phyloP scores from a whole-genome alignment of 1,284 basidiomycete species.

The Bondarzewia mesenterica region DNA sequence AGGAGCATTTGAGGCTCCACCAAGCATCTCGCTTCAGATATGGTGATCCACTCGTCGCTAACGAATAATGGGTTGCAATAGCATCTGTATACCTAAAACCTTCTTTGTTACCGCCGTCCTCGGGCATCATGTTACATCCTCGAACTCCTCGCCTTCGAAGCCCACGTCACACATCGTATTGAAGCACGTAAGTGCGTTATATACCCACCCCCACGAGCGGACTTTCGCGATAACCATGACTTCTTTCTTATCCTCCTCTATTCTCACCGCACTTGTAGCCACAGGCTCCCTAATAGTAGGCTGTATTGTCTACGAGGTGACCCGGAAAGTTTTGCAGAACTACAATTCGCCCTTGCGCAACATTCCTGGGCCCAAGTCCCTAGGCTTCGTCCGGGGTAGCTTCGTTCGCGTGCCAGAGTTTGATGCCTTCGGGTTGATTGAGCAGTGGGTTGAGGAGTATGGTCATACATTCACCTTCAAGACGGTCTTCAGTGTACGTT shows the following conservation, averaged over 20 bases:
- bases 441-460: conserved; percentile 1
- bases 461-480: background rate
- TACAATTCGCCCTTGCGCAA: background rate
- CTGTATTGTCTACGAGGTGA: background rate
- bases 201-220: too few species aligned
- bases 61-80: too few species aligned
- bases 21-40: too few species aligned
- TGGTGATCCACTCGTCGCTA: too few species aligned
- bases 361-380: background rate
- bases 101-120: too few species aligned
- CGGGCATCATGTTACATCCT: too few species aligned
- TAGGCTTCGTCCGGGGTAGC: background rate
- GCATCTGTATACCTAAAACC: too few species aligned
- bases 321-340: background rate
- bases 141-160: too few species aligned
- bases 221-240: too few species aligned
- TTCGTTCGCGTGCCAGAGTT: background rate
- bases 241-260: background rate
- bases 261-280: background rate
- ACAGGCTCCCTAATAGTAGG: background rate
- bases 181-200: too few species aligned
- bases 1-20: too few species aligned
- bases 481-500: background rate
- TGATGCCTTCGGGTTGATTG: background rate
- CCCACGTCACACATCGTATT: too few species aligned